Conservation (phyloP, 805 yeast genomes). For the Zygosaccharomyces rouxii region DNA sequence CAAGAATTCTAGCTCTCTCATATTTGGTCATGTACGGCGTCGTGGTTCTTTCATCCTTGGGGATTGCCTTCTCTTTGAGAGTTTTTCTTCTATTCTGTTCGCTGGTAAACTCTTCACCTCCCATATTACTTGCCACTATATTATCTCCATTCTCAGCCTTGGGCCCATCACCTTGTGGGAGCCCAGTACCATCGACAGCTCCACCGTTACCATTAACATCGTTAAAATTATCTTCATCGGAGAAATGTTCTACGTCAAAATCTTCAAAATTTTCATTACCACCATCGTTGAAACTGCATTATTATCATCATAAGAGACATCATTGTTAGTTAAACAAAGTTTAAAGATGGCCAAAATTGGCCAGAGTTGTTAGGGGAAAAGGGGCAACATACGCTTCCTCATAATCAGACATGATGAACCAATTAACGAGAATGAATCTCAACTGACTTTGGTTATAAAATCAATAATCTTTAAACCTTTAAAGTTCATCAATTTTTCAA, state of each 20-base stretch:
- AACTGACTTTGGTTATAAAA: not conserved
- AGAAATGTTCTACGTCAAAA: constrained; percentile 79
- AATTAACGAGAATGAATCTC: not conserved
- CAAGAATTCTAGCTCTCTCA: constrained; percentile 95
- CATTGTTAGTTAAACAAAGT: constrained; percentile 7
- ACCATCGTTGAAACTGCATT: constrained; percentile 56
- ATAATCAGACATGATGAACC: constrained; percentile 47
- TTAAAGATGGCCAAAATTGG: not conserved
- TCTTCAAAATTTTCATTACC: constrained; percentile 69
- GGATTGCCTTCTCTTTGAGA: constrained; percentile 76
- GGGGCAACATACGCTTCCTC: constrained; percentile 41
- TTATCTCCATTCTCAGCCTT: constrained; percentile 64
- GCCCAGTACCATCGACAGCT: constrained; percentile 29
- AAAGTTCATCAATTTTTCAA: constrained; percentile 4
- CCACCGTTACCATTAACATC: constrained; percentile 36
- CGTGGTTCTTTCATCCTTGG: constrained; percentile 83
- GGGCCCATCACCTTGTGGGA: constrained; percentile 34
- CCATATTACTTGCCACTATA: constrained; percentile 65
- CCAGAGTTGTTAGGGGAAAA: not conserved
- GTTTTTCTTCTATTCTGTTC: constrained; percentile 52
- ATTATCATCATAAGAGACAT: not conserved
- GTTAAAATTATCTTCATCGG: constrained; percentile 58
- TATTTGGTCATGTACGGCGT: constrained; percentile 99
- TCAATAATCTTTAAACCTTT: not conserved
- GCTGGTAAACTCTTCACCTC: constrained; percentile 48